Evolutionary conservation across 1,139 yeast species (phyloP).

Genomic region (Blastobotrys illinoisensis): DNA sequence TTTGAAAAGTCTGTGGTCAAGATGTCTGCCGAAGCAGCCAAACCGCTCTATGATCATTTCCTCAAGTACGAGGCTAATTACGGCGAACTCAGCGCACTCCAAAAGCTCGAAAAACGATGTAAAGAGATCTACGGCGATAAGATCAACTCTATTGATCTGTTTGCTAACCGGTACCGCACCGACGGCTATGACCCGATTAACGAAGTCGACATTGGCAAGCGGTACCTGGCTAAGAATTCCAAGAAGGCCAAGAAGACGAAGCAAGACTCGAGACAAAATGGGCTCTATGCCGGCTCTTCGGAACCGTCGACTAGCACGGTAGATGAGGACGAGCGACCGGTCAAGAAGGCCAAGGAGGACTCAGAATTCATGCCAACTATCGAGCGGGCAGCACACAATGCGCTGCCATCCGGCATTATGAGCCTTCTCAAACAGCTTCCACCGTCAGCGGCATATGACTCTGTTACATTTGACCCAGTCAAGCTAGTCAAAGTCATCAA

Average conservation of each 20-base stretch:
- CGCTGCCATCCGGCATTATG: constrained; percentile 24
- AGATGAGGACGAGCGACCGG: constrained; percentile 1
- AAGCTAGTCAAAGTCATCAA: constrained; percentile 20
- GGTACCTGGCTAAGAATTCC: constrained; percentile 1
- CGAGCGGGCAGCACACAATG: constrained; percentile 9
- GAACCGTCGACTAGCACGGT: background rate
- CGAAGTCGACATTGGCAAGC: constrained; percentile 36
- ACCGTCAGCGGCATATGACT: constrained; percentile 28
- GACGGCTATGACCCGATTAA: constrained; percentile 42
- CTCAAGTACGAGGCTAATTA: constrained; percentile 51
- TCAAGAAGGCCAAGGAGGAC: constrained; percentile 15
- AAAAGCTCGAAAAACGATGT: constrained; percentile 61
- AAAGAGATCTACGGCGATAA: constrained; percentile 57
- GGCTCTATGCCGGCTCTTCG: background rate
- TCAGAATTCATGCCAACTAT: constrained; percentile 5
- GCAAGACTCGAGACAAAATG: background rate
- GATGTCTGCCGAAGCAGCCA: constrained; percentile 35
- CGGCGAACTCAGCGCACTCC: constrained; percentile 63
- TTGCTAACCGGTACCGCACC: constrained; percentile 39
- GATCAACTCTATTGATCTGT: constrained; percentile 23
- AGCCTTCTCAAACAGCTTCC: constrained; percentile 28
- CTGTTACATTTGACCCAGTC: constrained; percentile 25
- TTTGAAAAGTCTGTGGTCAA: constrained; percentile 61
- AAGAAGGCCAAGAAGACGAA: background rate
- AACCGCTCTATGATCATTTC: constrained; percentile 44